These are phyloP conservation scores for Sonneratia alba DNA, from an alignment of 345 rosid species.

Conservation along the genomic window DNA sequence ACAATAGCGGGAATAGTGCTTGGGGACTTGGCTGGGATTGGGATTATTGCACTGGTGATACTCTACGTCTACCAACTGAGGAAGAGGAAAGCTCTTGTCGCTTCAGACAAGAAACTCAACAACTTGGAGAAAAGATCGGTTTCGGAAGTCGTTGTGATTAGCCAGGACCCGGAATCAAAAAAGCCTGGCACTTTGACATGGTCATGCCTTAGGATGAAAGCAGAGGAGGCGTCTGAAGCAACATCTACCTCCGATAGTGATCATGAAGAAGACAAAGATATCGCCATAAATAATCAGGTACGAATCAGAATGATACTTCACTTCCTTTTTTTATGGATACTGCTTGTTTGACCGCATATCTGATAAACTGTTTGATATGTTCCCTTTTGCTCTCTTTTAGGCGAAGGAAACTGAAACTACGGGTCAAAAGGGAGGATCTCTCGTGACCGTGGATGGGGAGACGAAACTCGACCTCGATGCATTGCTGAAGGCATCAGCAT, in stretches of 20 bases:
- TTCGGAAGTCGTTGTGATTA: slow-evolving; percentile 19
- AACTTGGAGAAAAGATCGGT: slow-evolving; percentile 12
- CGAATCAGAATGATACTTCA: neutral
- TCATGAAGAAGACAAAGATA: slow-evolving; percentile 15
- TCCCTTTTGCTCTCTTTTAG: neutral
- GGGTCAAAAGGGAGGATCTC: slow-evolving; percentile 26
- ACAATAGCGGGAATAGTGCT: slow-evolving; percentile 56
- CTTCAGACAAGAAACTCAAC: slow-evolving; percentile 10
- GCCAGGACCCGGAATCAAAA: slow-evolving; percentile 15
- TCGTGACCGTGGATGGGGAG: slow-evolving; percentile 62
- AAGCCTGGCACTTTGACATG: slow-evolving; percentile 21
- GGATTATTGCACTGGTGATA: slow-evolving; percentile 42
- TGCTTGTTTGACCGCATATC: too few relatives aligned
- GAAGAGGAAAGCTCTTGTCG: slow-evolving; percentile 21
- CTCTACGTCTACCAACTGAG: slow-evolving; percentile 60
- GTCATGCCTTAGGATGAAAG: slow-evolving; percentile 43
- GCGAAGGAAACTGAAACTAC: neutral
- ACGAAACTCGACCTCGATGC: slow-evolving; percentile 63
- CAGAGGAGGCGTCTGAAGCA: slow-evolving; percentile 41
- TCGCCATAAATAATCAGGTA: neutral
- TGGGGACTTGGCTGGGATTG: slow-evolving; percentile 54
- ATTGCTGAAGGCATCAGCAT: slow-evolving; percentile 73
- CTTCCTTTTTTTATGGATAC: too few relatives aligned
- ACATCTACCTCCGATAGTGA: slow-evolving; percentile 53
- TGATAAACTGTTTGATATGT: too few relatives aligned